Conservation (phyloP, 2,329 filamentous ascomycete genomes). For the Pseudogymnoascus sp. region DNA sequence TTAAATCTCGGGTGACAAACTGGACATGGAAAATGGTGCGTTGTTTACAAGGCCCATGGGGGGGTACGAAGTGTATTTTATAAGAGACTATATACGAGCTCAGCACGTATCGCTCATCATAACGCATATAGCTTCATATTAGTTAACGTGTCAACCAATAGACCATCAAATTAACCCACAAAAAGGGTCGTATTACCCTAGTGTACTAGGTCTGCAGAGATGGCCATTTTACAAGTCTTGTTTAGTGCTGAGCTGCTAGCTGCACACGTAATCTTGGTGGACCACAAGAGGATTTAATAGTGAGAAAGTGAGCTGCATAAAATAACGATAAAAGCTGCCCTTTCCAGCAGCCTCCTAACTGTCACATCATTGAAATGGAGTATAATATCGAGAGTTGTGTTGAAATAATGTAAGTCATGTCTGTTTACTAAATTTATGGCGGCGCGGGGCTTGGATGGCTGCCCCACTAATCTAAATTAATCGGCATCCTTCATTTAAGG, state of each 20-base stretch:
- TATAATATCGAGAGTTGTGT: not conserved
- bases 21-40: no score
- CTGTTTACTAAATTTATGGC: not conserved
- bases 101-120: not conserved
- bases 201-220: not conserved
- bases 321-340: not conserved
- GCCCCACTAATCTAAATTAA: slow-evolving; percentile 4
- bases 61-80: not conserved
- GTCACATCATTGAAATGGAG: not conserved
- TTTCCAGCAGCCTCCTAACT: not conserved
- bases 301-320: not conserved
- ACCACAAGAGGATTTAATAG: not conserved
- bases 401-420: not conserved
- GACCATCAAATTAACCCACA: not conserved
- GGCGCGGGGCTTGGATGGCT: not conserved
- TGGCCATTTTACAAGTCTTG: not conserved
- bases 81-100: not conserved
- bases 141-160: not conserved
- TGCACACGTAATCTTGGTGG: not conserved
- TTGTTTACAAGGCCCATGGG: no score
- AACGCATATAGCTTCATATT: not conserved
- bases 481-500: not conserved
- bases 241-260: not conserved
- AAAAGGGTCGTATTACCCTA: not conserved
- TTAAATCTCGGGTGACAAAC: no score